phyloP scores from a whole-genome alignment of 352 stramenopile species.

The Lagenidium giganteum region DNA sequence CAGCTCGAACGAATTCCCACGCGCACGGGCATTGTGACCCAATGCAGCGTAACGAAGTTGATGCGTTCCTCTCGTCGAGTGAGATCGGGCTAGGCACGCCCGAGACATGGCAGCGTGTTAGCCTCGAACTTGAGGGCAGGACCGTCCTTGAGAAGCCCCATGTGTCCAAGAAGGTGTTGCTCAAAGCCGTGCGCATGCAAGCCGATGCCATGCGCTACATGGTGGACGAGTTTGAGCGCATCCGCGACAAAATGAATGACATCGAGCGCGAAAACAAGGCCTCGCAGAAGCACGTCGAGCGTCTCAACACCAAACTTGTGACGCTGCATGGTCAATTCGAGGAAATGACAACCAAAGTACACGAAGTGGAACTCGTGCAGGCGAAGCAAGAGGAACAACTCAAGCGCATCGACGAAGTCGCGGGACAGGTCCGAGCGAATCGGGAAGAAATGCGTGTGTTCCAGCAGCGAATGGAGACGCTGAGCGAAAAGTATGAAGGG shows the following conservation, averaged over 20 bases:
- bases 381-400: constrained; percentile 56
- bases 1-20: too few species aligned
- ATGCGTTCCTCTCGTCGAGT: constrained; percentile 43
- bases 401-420: constrained; percentile 70
- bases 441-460: constrained; percentile 47
- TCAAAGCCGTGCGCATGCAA: constrained; percentile 81
- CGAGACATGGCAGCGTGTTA: constrained; percentile 76
- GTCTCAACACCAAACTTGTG: constrained; percentile 71
- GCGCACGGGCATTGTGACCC: too few species aligned
- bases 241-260: constrained; percentile 66
- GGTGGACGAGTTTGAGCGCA: constrained; percentile 77
- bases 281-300: constrained; percentile 73
- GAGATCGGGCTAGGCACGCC: constrained; percentile 63
- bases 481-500: constrained; percentile 29
- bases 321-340: constrained; percentile 74
- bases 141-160: constrained; percentile 71
- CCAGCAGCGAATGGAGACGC: constrained; percentile 40
- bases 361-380: constrained; percentile 59
- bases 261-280: constrained; percentile 76
- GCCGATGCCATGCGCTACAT: constrained; percentile 81
- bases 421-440: constrained; percentile 33
- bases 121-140: constrained; percentile 75
- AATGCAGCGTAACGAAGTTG: constrained; percentile 84
- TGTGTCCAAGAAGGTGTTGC: constrained; percentile 78
- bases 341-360: constrained; percentile 53